Evolutionary conservation across 1,139 yeast genomes (phyloP), one percentile per base, ranked within the genome.

Genomic region (Taiozyma sp.): DNA sequence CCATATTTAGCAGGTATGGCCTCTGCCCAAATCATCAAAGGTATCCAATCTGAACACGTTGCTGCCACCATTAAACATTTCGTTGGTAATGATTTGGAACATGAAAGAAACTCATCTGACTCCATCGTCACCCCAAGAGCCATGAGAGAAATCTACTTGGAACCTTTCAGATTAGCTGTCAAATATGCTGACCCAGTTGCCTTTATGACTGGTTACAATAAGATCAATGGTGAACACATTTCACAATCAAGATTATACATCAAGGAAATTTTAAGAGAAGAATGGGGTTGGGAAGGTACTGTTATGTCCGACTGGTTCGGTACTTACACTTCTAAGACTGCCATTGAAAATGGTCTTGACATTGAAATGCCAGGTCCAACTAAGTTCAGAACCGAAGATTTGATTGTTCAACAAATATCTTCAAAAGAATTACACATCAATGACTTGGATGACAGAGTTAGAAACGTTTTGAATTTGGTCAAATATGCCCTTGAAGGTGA

Each of bases 271-370:
- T 67, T 81, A 51, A 68, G 84, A 52, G 62, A 70, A 5, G 87
- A 82, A 63, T 82, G 84, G 84, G 66, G 69, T 16, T 82, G 76
- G 72, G 70, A 75, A 30, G 87, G 87, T 28, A 66, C 76, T 53
- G 66, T 76, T 40, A 80, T 82, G 81, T 76, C 82, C 30, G 87
- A 82, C 65, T 82, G 87, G 87, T 78, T 64, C 62, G 87, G 87
- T 49, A 74, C 76, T n/a, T 80, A 78, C 60, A 71, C 82, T 30
- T 70, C 70, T 40, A 73, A 71, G 51, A 74, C 71, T 38, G 66
- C 81, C 23, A 64, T 81, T 51, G 74, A 75, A 50, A 80, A 80
- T 41, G 86, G 86, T n/a, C 66, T 81, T 51, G 83, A 80, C 60
- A 65, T 82, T 56, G 87, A 81, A 62, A 81, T 81, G 83, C 87